phyloP scores from a whole-genome alignment of 306 rosid genomes.

The Casuarina cunninghamiana region DNA sequence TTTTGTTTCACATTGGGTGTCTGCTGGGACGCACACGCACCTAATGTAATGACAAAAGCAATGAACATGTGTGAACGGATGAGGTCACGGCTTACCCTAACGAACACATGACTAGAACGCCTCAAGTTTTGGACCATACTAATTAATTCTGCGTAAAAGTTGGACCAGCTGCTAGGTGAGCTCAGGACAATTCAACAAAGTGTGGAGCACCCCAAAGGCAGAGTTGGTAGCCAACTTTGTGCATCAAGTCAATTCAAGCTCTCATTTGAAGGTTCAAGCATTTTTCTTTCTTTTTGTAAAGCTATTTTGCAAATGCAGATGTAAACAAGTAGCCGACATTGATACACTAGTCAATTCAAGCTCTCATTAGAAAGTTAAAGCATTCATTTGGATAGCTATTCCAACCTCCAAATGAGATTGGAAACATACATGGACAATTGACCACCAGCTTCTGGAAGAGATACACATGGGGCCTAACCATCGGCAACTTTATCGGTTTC shows the following conservation, averaged over 20 bases:
- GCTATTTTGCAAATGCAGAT: too few relatives aligned
- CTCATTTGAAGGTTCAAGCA: neutral
- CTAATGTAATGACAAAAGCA: too few relatives aligned
- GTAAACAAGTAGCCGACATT: too few relatives aligned
- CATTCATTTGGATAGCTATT: neutral
- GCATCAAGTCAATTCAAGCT: neutral
- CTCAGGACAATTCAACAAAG: neutral
- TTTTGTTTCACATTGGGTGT: neutral
- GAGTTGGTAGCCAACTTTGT: neutral
- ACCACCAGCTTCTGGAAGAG: too few relatives aligned
- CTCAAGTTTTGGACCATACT: neutral
- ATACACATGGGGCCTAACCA: too few relatives aligned
- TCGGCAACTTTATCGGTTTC: too few relatives aligned
- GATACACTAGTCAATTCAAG: too few relatives aligned
- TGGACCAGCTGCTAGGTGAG: neutral
- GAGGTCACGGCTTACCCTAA: too few relatives aligned
- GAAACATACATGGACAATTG: too few relatives aligned
- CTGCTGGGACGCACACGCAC: neutral
- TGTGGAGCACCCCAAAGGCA: neutral
- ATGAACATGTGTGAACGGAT: too few relatives aligned
- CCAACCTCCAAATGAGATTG: too few relatives aligned
- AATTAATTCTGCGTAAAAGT: neutral
- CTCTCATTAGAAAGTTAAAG: neutral
- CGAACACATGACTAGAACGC: neutral
- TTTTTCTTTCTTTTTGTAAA: too few relatives aligned